Conservation (phyloP, 2,329 filamentous ascomycete species). For the Penicillium aurantiogriseum region DNA sequence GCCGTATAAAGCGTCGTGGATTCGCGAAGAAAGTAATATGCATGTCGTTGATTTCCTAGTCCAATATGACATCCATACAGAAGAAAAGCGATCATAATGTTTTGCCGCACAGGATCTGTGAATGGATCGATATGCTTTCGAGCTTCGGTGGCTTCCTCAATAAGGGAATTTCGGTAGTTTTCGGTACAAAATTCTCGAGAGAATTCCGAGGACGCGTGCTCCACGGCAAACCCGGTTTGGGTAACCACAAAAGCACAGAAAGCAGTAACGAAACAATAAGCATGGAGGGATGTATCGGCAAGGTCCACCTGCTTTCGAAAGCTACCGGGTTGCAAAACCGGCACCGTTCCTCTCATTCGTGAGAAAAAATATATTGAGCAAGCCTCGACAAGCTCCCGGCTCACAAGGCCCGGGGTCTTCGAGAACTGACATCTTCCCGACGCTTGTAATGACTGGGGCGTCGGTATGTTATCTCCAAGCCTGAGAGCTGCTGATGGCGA, state of each 20-base stretch:
- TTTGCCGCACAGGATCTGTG: conserved; percentile 22
- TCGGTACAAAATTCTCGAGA: not conserved
- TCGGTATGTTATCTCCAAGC: not conserved
- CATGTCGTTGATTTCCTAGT: conserved; percentile 66
- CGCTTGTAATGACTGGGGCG: not conserved
- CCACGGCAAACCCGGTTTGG: conserved; percentile 21
- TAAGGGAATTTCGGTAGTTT: conserved; percentile 18
- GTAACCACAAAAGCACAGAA: conserved; percentile 40
- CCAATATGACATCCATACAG: conserved; percentile 66
- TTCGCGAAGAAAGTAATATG: conserved; percentile 71
- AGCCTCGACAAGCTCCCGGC: conserved; percentile 6
- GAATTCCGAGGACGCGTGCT: not conserved
- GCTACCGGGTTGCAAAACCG: conserved; percentile 25
- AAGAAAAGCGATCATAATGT: conserved; percentile 67
- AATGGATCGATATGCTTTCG: conserved; percentile 22
- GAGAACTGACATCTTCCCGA: conserved; percentile 2
- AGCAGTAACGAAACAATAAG: conserved; percentile 35
- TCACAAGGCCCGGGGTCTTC: conserved; percentile 8
- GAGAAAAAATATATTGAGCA: conserved; percentile 25
- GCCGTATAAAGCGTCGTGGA: conserved; percentile 66
- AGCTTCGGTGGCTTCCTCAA: conserved; percentile 30
- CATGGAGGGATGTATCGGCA: conserved; percentile 20
- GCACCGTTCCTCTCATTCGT: conserved; percentile 27
- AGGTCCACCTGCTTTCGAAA: conserved; percentile 26
- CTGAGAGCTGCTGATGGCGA: not conserved